These are phyloP conservation scores for Acacia crassicarpa DNA, from an alignment of 306 rosid genomes.

Conservation along the genomic window DNA sequence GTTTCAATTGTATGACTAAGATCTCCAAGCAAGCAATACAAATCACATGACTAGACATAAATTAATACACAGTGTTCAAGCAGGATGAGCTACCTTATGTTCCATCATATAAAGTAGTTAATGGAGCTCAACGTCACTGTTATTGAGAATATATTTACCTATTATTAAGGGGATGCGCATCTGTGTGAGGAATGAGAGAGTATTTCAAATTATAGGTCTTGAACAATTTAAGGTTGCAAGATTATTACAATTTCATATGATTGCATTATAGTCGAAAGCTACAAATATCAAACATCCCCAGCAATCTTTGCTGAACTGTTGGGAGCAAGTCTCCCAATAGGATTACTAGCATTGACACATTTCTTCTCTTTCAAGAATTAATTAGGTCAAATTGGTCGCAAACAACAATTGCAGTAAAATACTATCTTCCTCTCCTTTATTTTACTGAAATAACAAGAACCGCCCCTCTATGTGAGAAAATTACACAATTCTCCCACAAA, in stretches of 20 bases:
- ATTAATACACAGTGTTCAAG: slow-evolving; percentile 4
- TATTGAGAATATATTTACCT: background rate
- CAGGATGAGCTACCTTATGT: background rate
- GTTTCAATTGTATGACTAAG: background rate
- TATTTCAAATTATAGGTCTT: slow-evolving; percentile 3
- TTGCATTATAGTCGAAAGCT: slow-evolving; percentile 8
- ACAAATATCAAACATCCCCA: slow-evolving; percentile 16
- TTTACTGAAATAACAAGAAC: background rate
- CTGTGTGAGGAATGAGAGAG: background rate
- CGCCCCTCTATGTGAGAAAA: background rate
- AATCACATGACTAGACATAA: slow-evolving; percentile 24
- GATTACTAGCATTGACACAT: background rate
- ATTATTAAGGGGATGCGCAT: background rate
- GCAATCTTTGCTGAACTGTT: background rate
- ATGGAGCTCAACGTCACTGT: slow-evolving; percentile 11
- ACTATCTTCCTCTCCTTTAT: background rate
- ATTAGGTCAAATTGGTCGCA: background rate
- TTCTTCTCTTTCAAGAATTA: background rate
- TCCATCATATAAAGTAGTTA: slow-evolving; percentile 5
- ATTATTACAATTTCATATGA: background rate
- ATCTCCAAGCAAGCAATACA: slow-evolving; percentile 23
- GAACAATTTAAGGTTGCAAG: slow-evolving; percentile 4
- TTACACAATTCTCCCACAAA: background rate
- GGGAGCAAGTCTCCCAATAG: background rate
- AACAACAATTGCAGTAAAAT: background rate